Evolutionary conservation across 176 grass and related monocot species (phyloP).

Genomic region (Themeda triandra): DNA sequence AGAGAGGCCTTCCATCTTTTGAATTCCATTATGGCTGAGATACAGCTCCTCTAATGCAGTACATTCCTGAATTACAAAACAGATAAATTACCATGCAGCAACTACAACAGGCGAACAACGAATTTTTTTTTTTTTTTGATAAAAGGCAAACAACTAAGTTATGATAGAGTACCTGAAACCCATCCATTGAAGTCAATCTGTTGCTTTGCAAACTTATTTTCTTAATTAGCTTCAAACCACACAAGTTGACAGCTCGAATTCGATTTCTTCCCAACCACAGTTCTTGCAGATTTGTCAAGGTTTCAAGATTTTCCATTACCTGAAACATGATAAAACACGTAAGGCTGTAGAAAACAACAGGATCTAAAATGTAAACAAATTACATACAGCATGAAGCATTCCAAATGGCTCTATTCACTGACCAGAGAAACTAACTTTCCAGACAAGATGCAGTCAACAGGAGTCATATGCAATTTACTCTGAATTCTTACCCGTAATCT

Average conservation of each 20-base stretch:
- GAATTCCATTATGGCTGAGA: conserved; percentile 93
- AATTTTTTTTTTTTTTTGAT: no score
- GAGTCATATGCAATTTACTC: not conserved
- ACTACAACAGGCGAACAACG: not conserved
- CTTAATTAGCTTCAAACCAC: conserved; percentile 83
- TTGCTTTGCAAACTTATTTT: conserved; percentile 98
- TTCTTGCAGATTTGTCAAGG: conserved; percentile 74
- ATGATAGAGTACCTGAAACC: conserved; percentile 67
- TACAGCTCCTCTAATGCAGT: conserved; percentile 85
- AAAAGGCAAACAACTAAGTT: not conserved
- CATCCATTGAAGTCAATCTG: conserved; percentile 68
- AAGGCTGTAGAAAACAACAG: not conserved
- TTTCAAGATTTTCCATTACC: conserved; percentile 90
- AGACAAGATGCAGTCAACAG: not conserved
- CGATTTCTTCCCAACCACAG: conserved; percentile 93
- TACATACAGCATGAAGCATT: not conserved
- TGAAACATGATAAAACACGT: conserved; percentile 40
- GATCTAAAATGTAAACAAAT: not conserved
- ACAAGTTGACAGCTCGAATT: conserved; percentile 74
- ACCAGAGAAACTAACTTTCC: not conserved
- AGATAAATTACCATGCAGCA: not conserved
- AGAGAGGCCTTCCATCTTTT: conserved; percentile 91
- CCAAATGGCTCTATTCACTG: not conserved
- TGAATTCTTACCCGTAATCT: conserved; percentile 66
- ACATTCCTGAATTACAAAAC: conserved; percentile 56